Evolutionary conservation across 805 yeast genomes (phyloP).

Genomic region (Lipomyces japonicus): DNA sequence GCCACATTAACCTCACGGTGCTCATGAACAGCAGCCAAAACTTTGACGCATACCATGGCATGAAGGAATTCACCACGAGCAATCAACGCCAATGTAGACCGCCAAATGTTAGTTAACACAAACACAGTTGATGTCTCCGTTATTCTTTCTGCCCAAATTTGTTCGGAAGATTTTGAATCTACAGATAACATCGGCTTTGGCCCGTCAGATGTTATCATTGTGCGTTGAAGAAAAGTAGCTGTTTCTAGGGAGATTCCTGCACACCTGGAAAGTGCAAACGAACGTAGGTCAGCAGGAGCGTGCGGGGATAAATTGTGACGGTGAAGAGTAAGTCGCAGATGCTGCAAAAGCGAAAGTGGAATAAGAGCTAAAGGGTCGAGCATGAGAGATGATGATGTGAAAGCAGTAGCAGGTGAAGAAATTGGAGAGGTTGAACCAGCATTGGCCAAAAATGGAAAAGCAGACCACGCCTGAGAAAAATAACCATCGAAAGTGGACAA

Average conservation of each 20-base stretch:
- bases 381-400: not conserved
- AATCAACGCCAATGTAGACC: constrained; percentile 13
- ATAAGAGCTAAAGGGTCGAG: constrained; percentile 17
- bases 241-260: constrained; percentile 20
- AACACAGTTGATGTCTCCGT: constrained; percentile 10
- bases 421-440: not conserved
- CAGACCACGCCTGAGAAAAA: constrained; percentile 20
- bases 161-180: not conserved
- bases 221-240: constrained; percentile 17
- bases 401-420: not conserved
- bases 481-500: constrained; percentile 22
- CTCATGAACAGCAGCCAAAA: constrained; percentile 20
- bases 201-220: constrained; percentile 13
- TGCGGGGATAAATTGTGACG: constrained; percentile 24
- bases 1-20: constrained; percentile 24
- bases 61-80: constrained; percentile 22
- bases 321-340: constrained; percentile 16
- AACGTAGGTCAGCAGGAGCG: constrained; percentile 20
- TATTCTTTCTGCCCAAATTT: constrained; percentile 15
- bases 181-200: not conserved
- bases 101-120: constrained; percentile 16
- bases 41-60: constrained; percentile 21
- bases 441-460: constrained; percentile 15
- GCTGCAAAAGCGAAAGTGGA: constrained; percentile 23
- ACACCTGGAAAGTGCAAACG: constrained; percentile 20